phyloP scores from a whole-genome alignment of 768 basidiomycete species.

The Tubosaeta sp. region DNA sequence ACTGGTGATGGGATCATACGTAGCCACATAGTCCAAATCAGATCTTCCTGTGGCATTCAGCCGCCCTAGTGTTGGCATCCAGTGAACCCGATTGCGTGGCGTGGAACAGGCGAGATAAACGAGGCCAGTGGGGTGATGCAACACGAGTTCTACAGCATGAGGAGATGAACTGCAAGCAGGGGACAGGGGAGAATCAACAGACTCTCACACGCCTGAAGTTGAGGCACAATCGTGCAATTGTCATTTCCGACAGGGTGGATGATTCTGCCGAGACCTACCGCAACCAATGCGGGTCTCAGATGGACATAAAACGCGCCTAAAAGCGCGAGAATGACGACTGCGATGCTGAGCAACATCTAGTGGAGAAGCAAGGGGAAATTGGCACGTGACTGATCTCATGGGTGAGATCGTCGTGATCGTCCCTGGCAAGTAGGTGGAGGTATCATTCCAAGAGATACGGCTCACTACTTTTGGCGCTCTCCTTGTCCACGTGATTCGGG shows the following conservation, averaged over 20 bases:
- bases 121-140: constrained; percentile 54
- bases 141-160: constrained; percentile 43
- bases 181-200: constrained; percentile 9
- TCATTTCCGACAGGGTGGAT: constrained; percentile 44
- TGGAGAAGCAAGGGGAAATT: not conserved
- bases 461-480: not conserved
- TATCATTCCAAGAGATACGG: too few species aligned
- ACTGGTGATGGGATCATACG: constrained; percentile 48
- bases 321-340: constrained; percentile 34
- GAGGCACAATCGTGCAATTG: constrained; percentile 45
- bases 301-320: constrained; percentile 46
- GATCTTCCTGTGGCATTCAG: constrained; percentile 37
- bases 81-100: constrained; percentile 41
- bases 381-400: not conserved
- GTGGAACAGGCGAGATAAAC: constrained; percentile 64
- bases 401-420: not conserved
- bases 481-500: not conserved
- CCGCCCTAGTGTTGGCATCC: constrained; percentile 44
- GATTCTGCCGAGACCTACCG: constrained; percentile 42
- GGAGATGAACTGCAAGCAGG: constrained; percentile 8
- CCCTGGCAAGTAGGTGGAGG: too few species aligned
- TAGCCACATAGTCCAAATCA: constrained; percentile 53
- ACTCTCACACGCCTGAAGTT: constrained; percentile 71
- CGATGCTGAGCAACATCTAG: constrained; percentile 1
- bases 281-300: constrained; percentile 41